phyloP scores from a whole-genome alignment of 208 protist species.

The Trichomonas tenax region DNA sequence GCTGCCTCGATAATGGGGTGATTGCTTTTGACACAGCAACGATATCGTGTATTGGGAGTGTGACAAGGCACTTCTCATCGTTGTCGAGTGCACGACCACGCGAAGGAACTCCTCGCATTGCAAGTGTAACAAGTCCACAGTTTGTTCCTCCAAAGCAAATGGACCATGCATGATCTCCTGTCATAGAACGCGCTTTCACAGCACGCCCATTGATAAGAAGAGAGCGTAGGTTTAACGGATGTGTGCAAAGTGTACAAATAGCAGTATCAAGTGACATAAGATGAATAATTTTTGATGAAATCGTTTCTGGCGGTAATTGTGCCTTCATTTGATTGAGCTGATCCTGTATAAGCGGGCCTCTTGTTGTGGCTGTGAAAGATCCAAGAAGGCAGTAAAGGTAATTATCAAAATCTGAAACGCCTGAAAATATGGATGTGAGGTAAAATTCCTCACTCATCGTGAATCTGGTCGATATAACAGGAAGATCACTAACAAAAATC shows the following conservation, averaged over 20 bases:
- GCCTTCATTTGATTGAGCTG: not conserved
- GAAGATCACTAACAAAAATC: not conserved
- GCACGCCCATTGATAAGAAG: not conserved
- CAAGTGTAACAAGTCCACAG: not conserved
- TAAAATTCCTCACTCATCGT: not conserved
- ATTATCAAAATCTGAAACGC: not conserved
- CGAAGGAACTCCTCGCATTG: not conserved
- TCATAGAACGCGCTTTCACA: not conserved
- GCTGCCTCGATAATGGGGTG: not conserved
- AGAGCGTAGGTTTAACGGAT: not conserved
- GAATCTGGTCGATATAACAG: not conserved
- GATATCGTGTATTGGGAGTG: not conserved
- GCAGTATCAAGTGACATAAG: not conserved
- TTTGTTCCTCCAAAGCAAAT: not conserved
- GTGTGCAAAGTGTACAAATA: not conserved
- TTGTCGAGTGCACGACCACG: not conserved
- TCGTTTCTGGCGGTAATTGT: not conserved
- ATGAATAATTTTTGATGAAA: not conserved
- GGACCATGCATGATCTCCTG: not conserved
- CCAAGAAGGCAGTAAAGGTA: not conserved
- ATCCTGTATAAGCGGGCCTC: not conserved
- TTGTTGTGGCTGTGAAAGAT: not conserved
- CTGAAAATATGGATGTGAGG: not conserved
- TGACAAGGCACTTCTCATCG: not conserved
- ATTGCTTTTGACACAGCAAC: not conserved